Evolutionary conservation across 306 rosid species (phyloP), one percentile per base, ranked within the genome.

Genomic region (Malus fusca): DNA sequence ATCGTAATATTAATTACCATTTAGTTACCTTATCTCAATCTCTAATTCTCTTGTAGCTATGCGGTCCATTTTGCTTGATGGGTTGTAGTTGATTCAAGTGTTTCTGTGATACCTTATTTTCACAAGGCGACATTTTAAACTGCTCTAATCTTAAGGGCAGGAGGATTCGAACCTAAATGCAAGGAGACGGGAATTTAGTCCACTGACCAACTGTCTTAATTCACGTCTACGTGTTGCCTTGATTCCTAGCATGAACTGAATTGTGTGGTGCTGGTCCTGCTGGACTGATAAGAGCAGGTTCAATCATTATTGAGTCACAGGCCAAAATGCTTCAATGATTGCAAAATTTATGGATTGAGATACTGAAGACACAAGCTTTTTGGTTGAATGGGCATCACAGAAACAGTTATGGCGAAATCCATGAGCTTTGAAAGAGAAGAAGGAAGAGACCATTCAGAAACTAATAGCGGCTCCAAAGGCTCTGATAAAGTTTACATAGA

Each of bases 321-420:
- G 17, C 55, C 8, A 5, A 48, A 48, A 15, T 15, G 17, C 55
- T 48, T 15, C 55, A 0, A 17, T 48, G 21, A 15, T 15, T 15
- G 55, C 55, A 48, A 15, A 5, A 8, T 12, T 40, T 77, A 19
- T 56, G 80, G 80, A 71, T 59, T 28, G 80, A 65, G 60, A 76
- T 55, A 35, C 33, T 75, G 5, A n/a, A 40, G 52, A 17, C 68
- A 30, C 28, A 67, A 66, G 65, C 35, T 77, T 33, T 35, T 65
- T 46, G 63, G 71, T 19, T 66, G 72, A 3, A 53, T 53, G 11
- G 79, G 68, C 70, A 25, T 59, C 33, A 15, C 21, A 48, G 21
- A 25, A 69, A 30, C 68, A 62, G 1, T 3, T 15, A 5, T 17
- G 55, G 55, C 2, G 55, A 48, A 48, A 1, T 15, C 21, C 53